Base-by-base conservation (phyloP, 306 rosid species). In the Malus sieversii region DNA sequence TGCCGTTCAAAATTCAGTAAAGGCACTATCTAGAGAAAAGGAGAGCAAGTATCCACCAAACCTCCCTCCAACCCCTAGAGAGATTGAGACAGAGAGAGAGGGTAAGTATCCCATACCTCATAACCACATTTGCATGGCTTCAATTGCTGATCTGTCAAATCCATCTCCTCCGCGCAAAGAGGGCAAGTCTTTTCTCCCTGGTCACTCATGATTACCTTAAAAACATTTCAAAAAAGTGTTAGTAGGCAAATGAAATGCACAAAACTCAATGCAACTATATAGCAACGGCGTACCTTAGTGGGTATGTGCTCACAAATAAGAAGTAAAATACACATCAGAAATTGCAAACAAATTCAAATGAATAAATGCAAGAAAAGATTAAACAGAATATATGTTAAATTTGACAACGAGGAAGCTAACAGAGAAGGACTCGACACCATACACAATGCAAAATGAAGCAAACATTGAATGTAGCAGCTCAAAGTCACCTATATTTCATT, bases 141-240 rank as follows among this genome's bases (percentile, higher is more conserved):
- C 92, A 96, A 75, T 62, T 96, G 99, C 87, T 96, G 98, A 87
- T 96, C 99, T 19, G 99, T 96, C 86, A 90, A 88, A 89, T 92
- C 99, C 99, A 96, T 96, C 83, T 96, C 99, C 82, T 96, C 98
- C 0, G 98, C 97, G 35, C 99, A 96, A 74, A 96, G 99, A 78
- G 98, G 99, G 63, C 99, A 96, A 73, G 97, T 88, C 87, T 85
- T 96, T 79, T 96, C 99, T 79, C 93, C 97, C 85, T 85, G 91
- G 27, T 92, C 99, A 75, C 97, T 90, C 99, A 96, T 96, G 94
- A 81, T 96, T 87, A 81, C 85, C 86, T 79, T 81, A 29, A 59
- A 72, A 4, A 74, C 66, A 75, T 72, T 77, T 14, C 59, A 51
- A 16, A 33, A 33, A 51, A 57, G 68, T 45, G 48, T 20, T 71